Conservation (phyloP, 2,329 filamentous ascomycete genomes). For the Karstenula rhodostoma region DNA sequence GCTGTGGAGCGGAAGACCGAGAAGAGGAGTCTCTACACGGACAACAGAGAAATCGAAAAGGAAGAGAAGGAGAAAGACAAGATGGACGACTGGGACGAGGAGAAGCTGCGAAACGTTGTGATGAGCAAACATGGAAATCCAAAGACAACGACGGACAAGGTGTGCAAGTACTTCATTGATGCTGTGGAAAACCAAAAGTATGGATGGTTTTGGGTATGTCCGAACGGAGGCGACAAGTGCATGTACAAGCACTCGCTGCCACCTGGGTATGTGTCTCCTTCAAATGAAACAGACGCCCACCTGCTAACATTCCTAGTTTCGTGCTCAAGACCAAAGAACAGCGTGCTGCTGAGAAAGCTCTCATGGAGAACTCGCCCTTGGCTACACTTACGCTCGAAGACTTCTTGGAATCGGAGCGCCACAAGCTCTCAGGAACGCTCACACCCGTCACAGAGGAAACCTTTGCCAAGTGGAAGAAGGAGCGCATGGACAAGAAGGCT, state of each 20-base stretch:
- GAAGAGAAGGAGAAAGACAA: conserved; percentile 88
- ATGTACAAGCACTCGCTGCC: conserved; percentile 98
- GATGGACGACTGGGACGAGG: conserved; percentile 97
- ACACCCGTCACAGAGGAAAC: conserved; percentile 93
- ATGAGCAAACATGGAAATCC: conserved; percentile 98
- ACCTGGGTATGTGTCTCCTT: conserved; percentile 74
- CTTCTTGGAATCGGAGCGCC: conserved; percentile 93
- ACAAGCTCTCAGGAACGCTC: conserved; percentile 89
- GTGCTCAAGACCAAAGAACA: conserved; percentile 98
- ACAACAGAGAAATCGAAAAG: conserved; percentile 75
- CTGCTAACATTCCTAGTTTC: conserved; percentile 67
- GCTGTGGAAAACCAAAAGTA: conserved; percentile 99
- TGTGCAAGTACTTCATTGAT: conserved; percentile 98
- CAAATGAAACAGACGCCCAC: background rate
- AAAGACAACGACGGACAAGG: conserved; percentile 93
- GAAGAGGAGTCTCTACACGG: conserved; percentile 91
- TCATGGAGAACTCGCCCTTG: conserved; percentile 94
- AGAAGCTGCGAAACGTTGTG: conserved; percentile 89
- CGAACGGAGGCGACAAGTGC: conserved; percentile 96
- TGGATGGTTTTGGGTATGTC: conserved; percentile 99
- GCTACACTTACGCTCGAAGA: conserved; percentile 96
- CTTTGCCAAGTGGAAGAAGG: conserved; percentile 97
- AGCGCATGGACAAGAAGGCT: conserved; percentile 91
- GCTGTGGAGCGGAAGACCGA: conserved; percentile 88
- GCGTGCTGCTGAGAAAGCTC: conserved; percentile 90